phyloP scores from a whole-genome alignment of 768 basidiomycete genomes.

The Lactifluus piperatus region DNA sequence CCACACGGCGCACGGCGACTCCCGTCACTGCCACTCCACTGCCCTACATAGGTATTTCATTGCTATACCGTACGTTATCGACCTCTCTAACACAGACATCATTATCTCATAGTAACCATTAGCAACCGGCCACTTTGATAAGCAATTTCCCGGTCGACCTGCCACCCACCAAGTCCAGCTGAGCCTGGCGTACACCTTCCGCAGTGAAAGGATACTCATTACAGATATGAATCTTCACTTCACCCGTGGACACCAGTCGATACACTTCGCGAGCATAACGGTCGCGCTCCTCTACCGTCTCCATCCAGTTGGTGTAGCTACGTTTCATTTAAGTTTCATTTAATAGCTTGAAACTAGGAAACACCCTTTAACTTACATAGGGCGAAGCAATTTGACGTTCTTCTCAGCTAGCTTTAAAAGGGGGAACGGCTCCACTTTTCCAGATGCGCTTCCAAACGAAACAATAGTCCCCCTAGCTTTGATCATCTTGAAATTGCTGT shows the following conservation, averaged over 20 bases:
- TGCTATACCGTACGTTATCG: no score
- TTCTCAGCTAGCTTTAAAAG: constrained; percentile 67
- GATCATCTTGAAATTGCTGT: constrained; percentile 69
- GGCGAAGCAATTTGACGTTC: constrained; percentile 67
- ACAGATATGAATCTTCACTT: constrained; percentile 55
- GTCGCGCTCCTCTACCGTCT: constrained; percentile 58
- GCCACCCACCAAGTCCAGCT: constrained; percentile 61
- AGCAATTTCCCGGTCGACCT: constrained; percentile 82
- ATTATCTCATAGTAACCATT: constrained; percentile 13
- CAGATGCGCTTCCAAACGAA: constrained; percentile 84
- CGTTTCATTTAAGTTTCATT: not conserved
- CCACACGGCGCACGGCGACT: not conserved
- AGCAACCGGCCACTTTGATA: constrained; percentile 52
- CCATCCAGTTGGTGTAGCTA: constrained; percentile 61
- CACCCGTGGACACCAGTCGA: constrained; percentile 44
- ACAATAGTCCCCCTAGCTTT: constrained; percentile 84
- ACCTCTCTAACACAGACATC: not conserved
- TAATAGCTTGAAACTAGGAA: no score
- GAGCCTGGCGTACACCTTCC: constrained; percentile 66
- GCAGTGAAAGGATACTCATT: constrained; percentile 76
- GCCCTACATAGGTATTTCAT: no score
- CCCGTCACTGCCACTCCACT: no score
- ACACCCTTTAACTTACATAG: constrained; percentile 37
- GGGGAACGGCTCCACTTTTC: constrained; percentile 64
- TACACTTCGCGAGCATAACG: constrained; percentile 61